phyloP scores from a whole-genome alignment of 306 rosid species.

The Rosa persica region DNA sequence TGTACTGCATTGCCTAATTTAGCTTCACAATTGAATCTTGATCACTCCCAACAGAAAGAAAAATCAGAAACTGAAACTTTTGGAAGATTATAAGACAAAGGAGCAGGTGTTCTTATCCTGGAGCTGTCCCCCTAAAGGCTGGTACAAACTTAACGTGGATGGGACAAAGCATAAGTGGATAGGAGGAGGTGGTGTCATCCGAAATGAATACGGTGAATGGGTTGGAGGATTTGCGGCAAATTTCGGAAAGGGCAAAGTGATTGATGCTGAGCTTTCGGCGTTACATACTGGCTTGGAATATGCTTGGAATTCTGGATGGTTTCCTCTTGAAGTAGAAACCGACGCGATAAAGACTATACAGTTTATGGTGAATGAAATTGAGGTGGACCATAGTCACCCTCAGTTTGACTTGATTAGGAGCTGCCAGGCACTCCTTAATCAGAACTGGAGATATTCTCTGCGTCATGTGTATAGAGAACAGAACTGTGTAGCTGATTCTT shows the following conservation, averaged over 20 bases:
- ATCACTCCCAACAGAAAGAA: background rate
- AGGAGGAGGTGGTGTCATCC: background rate
- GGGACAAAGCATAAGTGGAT: background rate
- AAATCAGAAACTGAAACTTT: background rate
- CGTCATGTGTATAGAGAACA: background rate
- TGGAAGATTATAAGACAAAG: background rate
- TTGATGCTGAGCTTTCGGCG: background rate
- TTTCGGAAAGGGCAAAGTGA: background rate
- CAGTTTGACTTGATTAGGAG: background rate
- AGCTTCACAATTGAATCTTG: background rate
- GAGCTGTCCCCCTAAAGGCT: background rate
- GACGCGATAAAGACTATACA: background rate
- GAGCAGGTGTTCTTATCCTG: background rate
- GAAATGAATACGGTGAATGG: background rate
- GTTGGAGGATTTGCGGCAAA: background rate
- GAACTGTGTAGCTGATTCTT: background rate
- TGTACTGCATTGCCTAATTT: background rate
- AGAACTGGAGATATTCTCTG: background rate
- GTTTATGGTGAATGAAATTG: background rate
- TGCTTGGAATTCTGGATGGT: background rate
- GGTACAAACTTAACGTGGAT: slow-evolving; percentile 2
- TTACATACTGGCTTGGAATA: background rate
- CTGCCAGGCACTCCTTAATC: background rate
- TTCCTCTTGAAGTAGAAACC: background rate
- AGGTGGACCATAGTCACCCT: background rate